phyloP scores from a whole-genome alignment of 2,329 filamentous ascomycete species.

The Neofusicoccum umdonicola region DNA sequence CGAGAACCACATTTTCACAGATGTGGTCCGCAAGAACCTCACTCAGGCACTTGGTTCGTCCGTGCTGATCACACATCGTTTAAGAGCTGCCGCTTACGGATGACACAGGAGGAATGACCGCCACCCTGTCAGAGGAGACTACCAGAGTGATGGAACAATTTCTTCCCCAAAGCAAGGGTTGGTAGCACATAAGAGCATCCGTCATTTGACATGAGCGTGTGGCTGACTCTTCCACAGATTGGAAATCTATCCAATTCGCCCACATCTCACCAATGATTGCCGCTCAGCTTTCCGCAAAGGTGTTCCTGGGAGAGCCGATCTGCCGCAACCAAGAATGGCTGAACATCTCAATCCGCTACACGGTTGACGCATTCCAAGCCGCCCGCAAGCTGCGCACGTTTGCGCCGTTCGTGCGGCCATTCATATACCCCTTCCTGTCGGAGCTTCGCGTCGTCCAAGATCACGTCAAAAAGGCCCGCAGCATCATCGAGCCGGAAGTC shows the following conservation, averaged over 20 bases:
- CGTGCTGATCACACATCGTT: too few species aligned
- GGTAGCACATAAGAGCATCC: not conserved
- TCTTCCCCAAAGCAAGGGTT: not conserved
- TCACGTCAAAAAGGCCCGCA: constrained; percentile 31
- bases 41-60: not conserved
- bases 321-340: constrained; percentile 42
- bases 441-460: constrained; percentile 24
- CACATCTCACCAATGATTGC: constrained; percentile 40
- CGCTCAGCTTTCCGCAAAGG: constrained; percentile 25
- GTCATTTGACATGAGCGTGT: not conserved
- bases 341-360: constrained; percentile 33
- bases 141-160: not conserved
- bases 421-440: constrained; percentile 36
- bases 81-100: not conserved
- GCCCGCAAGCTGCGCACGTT: constrained; percentile 34
- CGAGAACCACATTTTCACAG: not conserved
- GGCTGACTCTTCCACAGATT: constrained; percentile 5
- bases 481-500: constrained; percentile 37
- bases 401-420: constrained; percentile 33
- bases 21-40: not conserved
- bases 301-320: constrained; percentile 41
- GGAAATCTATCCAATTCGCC: constrained; percentile 26
- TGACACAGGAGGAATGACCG: not conserved
- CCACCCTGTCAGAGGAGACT: not conserved
- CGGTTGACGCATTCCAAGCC: constrained; percentile 33